phyloP scores from a whole-genome alignment of 805 yeast genomes.

The Candida nemodendra region DNA sequence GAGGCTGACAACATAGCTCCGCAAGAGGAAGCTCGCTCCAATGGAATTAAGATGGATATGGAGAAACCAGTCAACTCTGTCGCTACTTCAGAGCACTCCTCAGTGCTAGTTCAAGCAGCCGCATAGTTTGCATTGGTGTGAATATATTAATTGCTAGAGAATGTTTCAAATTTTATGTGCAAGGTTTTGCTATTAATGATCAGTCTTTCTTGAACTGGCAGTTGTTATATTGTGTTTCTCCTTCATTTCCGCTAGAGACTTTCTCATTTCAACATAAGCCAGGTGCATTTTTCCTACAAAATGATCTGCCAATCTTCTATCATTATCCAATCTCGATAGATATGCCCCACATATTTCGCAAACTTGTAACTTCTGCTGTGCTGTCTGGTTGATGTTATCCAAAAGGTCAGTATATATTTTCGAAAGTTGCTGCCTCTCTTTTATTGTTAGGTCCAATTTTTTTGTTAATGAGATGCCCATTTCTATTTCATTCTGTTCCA shows the following conservation, averaged over 20 bases:
- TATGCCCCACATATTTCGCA: conserved; percentile 91
- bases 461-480: conserved; percentile 51
- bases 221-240: conserved; percentile 14
- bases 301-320: conserved; percentile 85
- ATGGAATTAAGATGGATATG: neutral
- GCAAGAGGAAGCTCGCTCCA: neutral
- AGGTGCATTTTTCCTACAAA: conserved; percentile 84
- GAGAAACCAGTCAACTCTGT: neutral
- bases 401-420: conserved; percentile 57
- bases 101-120: conserved; percentile 2
- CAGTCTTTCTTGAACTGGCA: neutral
- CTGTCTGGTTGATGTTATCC: conserved; percentile 77
- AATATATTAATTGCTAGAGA: too few relatives aligned
- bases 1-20: conserved; percentile 5
- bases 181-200: conserved; percentile 1
- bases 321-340: conserved; percentile 80
- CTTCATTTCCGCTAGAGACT: conserved; percentile 43
- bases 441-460: conserved; percentile 42
- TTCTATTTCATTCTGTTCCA: conserved; percentile 47
- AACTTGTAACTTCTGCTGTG: conserved; percentile 87
- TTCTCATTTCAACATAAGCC: conserved; percentile 76
- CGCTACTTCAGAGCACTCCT: neutral
- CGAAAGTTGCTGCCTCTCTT: conserved; percentile 51
- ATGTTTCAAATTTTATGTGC: too few relatives aligned
- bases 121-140: too few relatives aligned